Evolutionary conservation across 768 basidiomycete genomes (phyloP), one percentile per base, ranked within the genome.

Genomic region (Leccinellum rugosiceps): DNA sequence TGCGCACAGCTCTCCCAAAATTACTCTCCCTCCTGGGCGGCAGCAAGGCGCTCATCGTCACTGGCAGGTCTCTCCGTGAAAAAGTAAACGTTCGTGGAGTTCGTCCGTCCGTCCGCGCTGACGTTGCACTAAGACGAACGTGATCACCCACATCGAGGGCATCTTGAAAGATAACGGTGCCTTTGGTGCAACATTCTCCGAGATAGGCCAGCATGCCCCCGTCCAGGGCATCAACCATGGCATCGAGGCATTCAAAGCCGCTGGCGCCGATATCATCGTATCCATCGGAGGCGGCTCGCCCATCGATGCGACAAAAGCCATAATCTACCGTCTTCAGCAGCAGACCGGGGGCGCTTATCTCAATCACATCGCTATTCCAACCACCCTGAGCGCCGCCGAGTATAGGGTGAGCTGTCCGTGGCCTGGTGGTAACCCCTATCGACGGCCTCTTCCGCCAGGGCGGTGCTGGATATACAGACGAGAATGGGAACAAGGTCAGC

Each of bases 251-350:
- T 83, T 87, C 74, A 80, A 76, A 46, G 77, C 83, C 10, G 71
- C 78, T 23, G 77, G 77, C 11, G 87, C 87, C 57, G 85, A 91
- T 66, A 77, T 85, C 21, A 82, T 92, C 61, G 80, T 93, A 38
- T 75, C 87, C 26, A 77, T 92, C 44, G 91, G 91, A 3, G 90
- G 91, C 23, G 91, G 90, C 50, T 91, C 89, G 1, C 88, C 90
- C 13, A 77, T 92, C 57, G 91, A 92, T 68, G 88, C 86, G 2
- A 75, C 87, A 21, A 92, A 93, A 67, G 84, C 84, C 0, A 86
- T 92, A 28, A 67, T 87, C 8, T 86, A 84, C 68, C 78, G 81
- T 51, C 72, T 85, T 31, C 83, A 87, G 61, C 72, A 85, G 58
- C 81, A 85, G 58, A 70, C 63, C 3, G 83, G 82, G 2, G 82